Conservation (phyloP, 768 basidiomycete genomes). For the Pulveroboletus sp. region DNA sequence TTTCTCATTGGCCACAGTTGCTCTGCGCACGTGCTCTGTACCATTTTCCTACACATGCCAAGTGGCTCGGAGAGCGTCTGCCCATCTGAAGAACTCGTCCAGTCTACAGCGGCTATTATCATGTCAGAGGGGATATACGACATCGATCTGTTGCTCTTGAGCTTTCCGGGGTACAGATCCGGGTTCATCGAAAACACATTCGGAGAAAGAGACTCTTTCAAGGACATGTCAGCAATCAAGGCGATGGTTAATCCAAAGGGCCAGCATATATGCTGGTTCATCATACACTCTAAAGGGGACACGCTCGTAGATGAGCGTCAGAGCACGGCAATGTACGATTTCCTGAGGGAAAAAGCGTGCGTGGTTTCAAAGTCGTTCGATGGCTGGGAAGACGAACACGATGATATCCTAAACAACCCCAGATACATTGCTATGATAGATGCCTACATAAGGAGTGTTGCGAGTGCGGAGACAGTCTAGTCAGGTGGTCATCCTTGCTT, state of each 20-base stretch:
- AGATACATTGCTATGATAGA: slow-evolving; percentile 44
- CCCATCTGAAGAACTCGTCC: slow-evolving; percentile 41
- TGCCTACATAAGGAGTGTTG: slow-evolving; percentile 33
- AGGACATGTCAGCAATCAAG: slow-evolving; percentile 40
- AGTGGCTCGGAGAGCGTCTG: slow-evolving; percentile 26
- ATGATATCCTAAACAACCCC: slow-evolving; percentile 42
- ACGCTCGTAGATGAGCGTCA: slow-evolving; percentile 60
- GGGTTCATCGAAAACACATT: slow-evolving; percentile 72
- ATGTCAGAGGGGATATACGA: slow-evolving; percentile 79
- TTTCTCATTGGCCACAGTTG: slow-evolving; percentile 77
- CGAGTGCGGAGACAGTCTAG: slow-evolving; percentile 2
- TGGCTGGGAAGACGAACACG: slow-evolving; percentile 47
- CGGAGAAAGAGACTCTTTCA: slow-evolving; percentile 46
- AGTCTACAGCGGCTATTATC: slow-evolving; percentile 49
- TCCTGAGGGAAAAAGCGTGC: slow-evolving; percentile 36
- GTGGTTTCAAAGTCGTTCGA: slow-evolving; percentile 34
- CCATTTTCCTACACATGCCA: slow-evolving; percentile 57
- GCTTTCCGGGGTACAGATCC: slow-evolving; percentile 60
- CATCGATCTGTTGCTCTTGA: slow-evolving; percentile 55
- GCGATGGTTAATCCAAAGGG: slow-evolving; percentile 35
- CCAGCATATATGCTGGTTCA: slow-evolving; percentile 52
- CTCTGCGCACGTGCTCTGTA: slow-evolving; percentile 73
- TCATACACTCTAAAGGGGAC: slow-evolving; percentile 74
- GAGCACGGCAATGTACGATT: slow-evolving; percentile 53
- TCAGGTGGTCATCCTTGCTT: not conserved